These are phyloP conservation scores for Pseudopyricularia javanii DNA, from an alignment of 2,329 filamentous ascomycete species.

Conservation along the genomic window DNA sequence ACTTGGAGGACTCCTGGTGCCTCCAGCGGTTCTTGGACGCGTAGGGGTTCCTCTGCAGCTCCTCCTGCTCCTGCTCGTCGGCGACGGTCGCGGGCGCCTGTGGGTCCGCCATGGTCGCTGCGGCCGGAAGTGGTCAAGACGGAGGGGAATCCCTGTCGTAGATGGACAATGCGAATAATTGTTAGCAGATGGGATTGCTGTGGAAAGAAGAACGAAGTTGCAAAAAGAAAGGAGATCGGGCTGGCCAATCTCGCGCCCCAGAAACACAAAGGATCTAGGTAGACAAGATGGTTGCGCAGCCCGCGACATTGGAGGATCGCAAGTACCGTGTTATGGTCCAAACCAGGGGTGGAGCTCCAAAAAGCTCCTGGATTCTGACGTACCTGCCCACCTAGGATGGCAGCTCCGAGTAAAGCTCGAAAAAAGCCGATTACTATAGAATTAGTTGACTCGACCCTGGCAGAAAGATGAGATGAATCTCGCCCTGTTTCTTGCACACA, in stretches of 20 bases:
- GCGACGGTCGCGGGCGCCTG: neutral
- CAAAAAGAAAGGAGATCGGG: neutral
- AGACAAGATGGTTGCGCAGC: too few relatives aligned
- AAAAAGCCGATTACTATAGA: too few relatives aligned
- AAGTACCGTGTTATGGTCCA: too few relatives aligned
- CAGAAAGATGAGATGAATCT: too few relatives aligned
- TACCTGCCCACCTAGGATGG: too few relatives aligned
- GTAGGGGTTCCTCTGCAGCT: slow-evolving; percentile 33
- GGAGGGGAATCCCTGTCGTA: neutral
- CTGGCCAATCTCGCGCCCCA: neutral
- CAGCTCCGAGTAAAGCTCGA: too few relatives aligned
- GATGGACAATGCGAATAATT: neutral
- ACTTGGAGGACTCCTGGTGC: slow-evolving; percentile 50
- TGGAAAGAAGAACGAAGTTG: neutral
- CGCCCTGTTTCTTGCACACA: too few relatives aligned
- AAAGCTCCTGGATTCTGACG: too few relatives aligned
- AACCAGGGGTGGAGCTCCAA: too few relatives aligned
- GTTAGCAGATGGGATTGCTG: neutral
- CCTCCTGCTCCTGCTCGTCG: slow-evolving; percentile 13
- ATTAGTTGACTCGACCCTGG: too few relatives aligned
- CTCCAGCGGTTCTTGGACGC: slow-evolving; percentile 47
- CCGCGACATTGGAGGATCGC: too few relatives aligned
- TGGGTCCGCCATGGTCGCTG: slow-evolving; percentile 7
- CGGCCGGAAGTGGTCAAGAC: neutral
- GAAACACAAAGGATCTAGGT: too few relatives aligned